Evolutionary conservation across 257 asterid genomes (phyloP).

Genomic region (Penstemon barbatus): DNA sequence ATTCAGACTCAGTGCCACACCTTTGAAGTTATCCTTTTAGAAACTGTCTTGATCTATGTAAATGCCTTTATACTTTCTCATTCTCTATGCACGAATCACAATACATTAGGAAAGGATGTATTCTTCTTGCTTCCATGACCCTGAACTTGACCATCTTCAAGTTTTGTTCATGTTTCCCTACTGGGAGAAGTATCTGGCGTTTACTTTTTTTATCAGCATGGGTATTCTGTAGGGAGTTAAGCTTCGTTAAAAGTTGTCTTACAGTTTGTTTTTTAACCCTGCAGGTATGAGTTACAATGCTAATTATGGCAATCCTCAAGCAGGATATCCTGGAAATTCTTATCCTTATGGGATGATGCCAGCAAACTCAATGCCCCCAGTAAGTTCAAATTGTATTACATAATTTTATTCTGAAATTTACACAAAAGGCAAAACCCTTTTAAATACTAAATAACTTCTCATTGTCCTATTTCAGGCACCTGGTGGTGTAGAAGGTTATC

Average conservation of each 20-base stretch:
- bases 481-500: constrained; percentile 70
- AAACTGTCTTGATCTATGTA: neutral
- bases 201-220: neutral
- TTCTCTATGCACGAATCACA: neutral
- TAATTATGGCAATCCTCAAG: constrained; percentile 61
- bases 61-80: neutral
- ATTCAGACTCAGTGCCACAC: neutral
- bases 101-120: neutral
- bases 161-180: neutral
- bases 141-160: neutral
- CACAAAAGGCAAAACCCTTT: neutral
- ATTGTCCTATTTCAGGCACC: constrained; percentile 53
- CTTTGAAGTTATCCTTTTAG: neutral
- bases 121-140: neutral
- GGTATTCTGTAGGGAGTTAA: neutral
- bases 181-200: neutral
- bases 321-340: constrained; percentile 60
- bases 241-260: constrained; percentile 18
- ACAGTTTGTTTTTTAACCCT: constrained; percentile 24
- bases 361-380: constrained; percentile 58
- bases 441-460: constrained; percentile 15
- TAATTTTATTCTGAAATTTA: neutral
- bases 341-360: constrained; percentile 73
- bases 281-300: constrained; percentile 61
- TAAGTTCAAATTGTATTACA: constrained; percentile 34